Evolutionary conservation across 2,329 filamentous ascomycete genomes (phyloP), one percentile per base, ranked within the genome.

Genomic region (Fusarium brachygibbosum): DNA sequence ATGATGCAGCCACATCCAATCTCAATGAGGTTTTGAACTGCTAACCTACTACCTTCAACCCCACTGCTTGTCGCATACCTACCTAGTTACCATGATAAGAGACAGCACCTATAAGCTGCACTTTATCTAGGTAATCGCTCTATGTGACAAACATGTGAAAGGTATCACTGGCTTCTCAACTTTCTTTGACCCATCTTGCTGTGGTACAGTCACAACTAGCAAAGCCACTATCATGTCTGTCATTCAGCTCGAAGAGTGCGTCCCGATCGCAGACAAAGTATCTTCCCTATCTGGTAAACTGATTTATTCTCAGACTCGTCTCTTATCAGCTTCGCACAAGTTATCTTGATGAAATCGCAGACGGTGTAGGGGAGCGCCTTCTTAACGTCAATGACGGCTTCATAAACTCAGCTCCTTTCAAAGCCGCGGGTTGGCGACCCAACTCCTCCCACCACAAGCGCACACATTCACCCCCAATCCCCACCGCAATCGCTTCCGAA

Each of bases 401-500:
- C 75, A 84, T 96, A 68, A 94, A 93, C 77, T 92, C 92, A 29
- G 88, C 90, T 4, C 90, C 92, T 31, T 96, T 95, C 83, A 93
- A 93, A 79, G 89, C 91, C 50, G 91, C 92, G 64, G 93, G 93
- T 69, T 96, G 93, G 93, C 87, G 88, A 42, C 83, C 90, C 49
- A 92, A 92, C 75, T 87, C 90, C 12, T 87, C 90, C 19, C 90
- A 93, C 69, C 89, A 92, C 78, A 94, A 94, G 79, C 89, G 93
- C 73, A 94, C 91, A 46, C 92, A 97, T 79, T 96, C 93, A 4
- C 93, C 93, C 21, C 92, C 93, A 2, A 97, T 97, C 58, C 93
- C 93, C 12, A 94, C 93, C 6, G 92, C 91, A 16, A 88, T 94
- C 65, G 90, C 91, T 31, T 92, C 91, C 46, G 93, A 96, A 76